Percentiles rank a stretch among this genome's conserved stretches.
Evolutionary conservation across 2,329 filamentous ascomycete species (phyloP).

Genomic region (Talaromyces sp.): DNA sequence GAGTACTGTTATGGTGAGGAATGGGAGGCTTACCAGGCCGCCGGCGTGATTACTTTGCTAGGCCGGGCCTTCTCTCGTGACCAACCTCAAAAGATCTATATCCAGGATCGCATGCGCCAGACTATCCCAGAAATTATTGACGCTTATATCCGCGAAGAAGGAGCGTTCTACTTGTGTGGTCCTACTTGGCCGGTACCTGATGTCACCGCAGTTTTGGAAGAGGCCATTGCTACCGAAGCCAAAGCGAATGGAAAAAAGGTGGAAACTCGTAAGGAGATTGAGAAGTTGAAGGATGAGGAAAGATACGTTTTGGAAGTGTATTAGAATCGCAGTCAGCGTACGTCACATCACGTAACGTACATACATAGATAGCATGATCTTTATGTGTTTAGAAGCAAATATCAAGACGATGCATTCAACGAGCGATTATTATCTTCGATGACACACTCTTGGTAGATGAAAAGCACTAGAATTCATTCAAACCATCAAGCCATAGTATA

Average conservation of each 20-base stretch:
- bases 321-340: constrained; percentile 42
- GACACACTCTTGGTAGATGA: not conserved
- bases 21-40: constrained; percentile 96
- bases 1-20: constrained; percentile 99
- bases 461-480: not conserved
- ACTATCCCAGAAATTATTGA: constrained; percentile 73
- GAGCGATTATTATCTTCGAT: not conserved
- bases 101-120: constrained; percentile 96
- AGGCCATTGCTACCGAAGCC: constrained; percentile 76
- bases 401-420: not conserved
- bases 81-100: constrained; percentile 98
- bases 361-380: not conserved
- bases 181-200: constrained; percentile 98
- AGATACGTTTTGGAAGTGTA: constrained; percentile 97
- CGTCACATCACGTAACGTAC: not conserved
- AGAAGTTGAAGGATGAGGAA: constrained; percentile 89
- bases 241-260: constrained; percentile 67
- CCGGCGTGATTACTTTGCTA: constrained; percentile 89
- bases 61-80: constrained; percentile 94
- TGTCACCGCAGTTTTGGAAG: constrained; percentile 87
- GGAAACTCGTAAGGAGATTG: constrained; percentile 84
- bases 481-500: not conserved
- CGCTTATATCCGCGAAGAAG: constrained; percentile 81
- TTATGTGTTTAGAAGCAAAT: not conserved
- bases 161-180: constrained; percentile 94